These are phyloP conservation scores for Pezicula carpinea DNA, from an alignment of 2,329 filamentous ascomycete species.

Conservation along the genomic window DNA sequence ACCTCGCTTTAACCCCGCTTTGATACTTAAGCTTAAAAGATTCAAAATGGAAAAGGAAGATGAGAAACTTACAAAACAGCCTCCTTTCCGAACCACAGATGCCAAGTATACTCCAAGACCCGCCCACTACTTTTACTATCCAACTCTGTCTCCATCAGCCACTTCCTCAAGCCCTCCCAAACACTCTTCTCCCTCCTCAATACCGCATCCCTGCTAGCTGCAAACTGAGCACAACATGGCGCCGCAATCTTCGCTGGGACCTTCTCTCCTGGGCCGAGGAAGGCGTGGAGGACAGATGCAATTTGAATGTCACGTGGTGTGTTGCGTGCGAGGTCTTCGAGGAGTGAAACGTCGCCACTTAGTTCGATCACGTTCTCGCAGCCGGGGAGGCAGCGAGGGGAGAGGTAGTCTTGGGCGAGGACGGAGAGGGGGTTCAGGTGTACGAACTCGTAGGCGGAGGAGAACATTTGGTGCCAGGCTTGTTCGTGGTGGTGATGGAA, in stretches of 20 bases:
- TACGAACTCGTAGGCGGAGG: background rate
- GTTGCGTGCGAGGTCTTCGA: slow-evolving; percentile 7
- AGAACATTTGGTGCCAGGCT: background rate
- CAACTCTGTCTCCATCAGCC: slow-evolving; percentile 50
- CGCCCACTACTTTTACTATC: slow-evolving; percentile 50
- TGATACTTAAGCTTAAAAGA: background rate
- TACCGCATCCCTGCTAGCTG: slow-evolving; percentile 48
- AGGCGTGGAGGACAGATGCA: slow-evolving; percentile 35
- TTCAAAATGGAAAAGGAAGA: background rate
- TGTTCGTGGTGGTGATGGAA: background rate
- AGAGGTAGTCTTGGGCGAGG: background rate
- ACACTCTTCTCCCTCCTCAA: slow-evolving; percentile 41
- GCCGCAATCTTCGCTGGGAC: slow-evolving; percentile 46
- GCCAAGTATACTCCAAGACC: slow-evolving; percentile 61
- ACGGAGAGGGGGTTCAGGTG: background rate
- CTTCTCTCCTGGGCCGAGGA: slow-evolving; percentile 29
- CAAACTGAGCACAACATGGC: slow-evolving; percentile 62
- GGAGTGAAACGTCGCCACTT: slow-evolving; percentile 20
- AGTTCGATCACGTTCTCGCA: slow-evolving; percentile 40
- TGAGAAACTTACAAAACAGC: slow-evolving; percentile 32
- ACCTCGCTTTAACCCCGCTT: background rate
- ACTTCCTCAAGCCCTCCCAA: slow-evolving; percentile 51
- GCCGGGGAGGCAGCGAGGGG: background rate
- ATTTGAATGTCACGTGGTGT: slow-evolving; percentile 35
- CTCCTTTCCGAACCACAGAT: slow-evolving; percentile 56